A percentile compares a stretch with the other conserved stretches of the same genome.
phyloP scores from a whole-genome alignment of 306 rosid species.

The Acacia acuminata region DNA sequence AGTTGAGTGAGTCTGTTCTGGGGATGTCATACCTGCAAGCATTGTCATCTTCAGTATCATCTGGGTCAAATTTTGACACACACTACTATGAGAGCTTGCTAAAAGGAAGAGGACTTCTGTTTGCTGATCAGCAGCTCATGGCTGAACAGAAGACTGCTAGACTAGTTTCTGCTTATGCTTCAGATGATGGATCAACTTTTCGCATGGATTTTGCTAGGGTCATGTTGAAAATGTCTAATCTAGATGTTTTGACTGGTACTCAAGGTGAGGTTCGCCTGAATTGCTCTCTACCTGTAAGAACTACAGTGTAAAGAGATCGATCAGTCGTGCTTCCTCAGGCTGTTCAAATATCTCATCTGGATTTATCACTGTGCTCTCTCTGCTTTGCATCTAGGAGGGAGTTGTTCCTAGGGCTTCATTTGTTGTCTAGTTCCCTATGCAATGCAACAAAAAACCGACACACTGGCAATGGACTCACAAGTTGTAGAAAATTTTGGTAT shows the following conservation, averaged over 20 bases:
- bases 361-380: not conserved
- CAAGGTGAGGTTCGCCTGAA: slow-evolving; percentile 47
- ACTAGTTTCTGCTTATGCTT: slow-evolving; percentile 72
- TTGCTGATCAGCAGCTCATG: slow-evolving; percentile 89
- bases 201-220: slow-evolving; percentile 74
- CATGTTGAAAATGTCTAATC: slow-evolving; percentile 71
- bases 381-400: not conserved
- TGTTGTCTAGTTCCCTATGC: slow-evolving; percentile 6
- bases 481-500: not conserved
- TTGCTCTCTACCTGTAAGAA: slow-evolving; percentile 31
- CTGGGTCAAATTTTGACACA: slow-evolving; percentile 65
- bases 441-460: not conserved
- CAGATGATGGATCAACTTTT: slow-evolving; percentile 74
- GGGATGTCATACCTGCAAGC: slow-evolving; percentile 51
- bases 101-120: slow-evolving; percentile 76
- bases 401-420: not conserved
- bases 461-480: not conserved
- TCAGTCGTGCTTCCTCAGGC: not conserved
- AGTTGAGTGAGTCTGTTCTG: slow-evolving; percentile 29
- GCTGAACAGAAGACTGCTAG: slow-evolving; percentile 57
- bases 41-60: slow-evolving; percentile 49
- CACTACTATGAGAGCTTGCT: slow-evolving; percentile 68
- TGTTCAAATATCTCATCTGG: slow-evolving; percentile 7
- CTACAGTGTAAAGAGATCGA: slow-evolving; percentile 3
- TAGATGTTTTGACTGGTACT: slow-evolving; percentile 47